These are phyloP conservation scores for Avena eriantha DNA, from an alignment of 176 grass and related monocot genomes.

Conservation along the genomic window DNA sequence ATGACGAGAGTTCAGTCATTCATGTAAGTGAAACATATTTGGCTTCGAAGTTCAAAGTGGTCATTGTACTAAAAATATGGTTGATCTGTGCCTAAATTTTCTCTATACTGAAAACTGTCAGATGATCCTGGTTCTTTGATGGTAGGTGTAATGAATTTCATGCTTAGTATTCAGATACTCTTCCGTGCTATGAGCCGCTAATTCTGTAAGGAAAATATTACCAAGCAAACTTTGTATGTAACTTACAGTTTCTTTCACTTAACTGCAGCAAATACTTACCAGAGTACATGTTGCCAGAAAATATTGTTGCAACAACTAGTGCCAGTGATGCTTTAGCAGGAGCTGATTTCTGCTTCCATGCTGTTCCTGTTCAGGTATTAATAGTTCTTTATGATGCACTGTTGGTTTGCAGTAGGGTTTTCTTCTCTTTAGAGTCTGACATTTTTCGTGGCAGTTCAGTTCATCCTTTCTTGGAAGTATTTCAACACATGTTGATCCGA, in stretches of 20 bases:
- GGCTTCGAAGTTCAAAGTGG: neutral
- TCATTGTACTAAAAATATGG: neutral
- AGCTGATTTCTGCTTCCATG: slow-evolving; percentile 96
- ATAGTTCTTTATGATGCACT: slow-evolving; percentile 30
- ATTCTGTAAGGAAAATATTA: neutral
- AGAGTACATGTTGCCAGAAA: slow-evolving; percentile 75
- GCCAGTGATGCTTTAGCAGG: slow-evolving; percentile 73
- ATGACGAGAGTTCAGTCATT: neutral
- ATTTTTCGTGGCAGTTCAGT: slow-evolving; percentile 90
- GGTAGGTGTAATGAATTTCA: neutral
- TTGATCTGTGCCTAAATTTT: slow-evolving; percentile 7
- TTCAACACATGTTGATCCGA: slow-evolving; percentile 79
- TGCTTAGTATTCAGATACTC: neutral
- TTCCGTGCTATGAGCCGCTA: neutral
- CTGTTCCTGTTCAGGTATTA: slow-evolving; percentile 95
- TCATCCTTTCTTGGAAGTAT: slow-evolving; percentile 83
- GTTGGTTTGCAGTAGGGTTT: neutral
- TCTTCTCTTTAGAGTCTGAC: slow-evolving; percentile 15
- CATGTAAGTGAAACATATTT: neutral
- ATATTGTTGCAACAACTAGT: slow-evolving; percentile 84
- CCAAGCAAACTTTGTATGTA: neutral
- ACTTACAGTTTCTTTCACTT: slow-evolving; percentile 32
- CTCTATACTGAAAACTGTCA: neutral
- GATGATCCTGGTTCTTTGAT: neutral
- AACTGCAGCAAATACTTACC: slow-evolving; percentile 80